Evolutionary conservation across 129 eudicot genomes (phyloP).

Genomic region (Heracleum sosnowskyi): DNA sequence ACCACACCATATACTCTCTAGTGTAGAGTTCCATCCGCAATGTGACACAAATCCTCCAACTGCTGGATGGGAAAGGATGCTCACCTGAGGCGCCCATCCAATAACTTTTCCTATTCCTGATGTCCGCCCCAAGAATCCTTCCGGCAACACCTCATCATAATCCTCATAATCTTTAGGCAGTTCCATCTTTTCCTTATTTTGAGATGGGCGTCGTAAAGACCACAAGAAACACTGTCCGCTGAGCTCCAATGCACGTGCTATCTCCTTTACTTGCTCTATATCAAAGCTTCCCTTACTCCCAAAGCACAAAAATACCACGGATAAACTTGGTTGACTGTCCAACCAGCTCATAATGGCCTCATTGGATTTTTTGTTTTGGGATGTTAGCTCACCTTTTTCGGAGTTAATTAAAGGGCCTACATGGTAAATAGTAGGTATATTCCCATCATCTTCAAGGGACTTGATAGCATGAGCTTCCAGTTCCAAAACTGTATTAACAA

Average conservation of each 20-base stretch:
- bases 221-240: too few relatives aligned
- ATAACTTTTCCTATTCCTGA: too few relatives aligned
- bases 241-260: too few relatives aligned
- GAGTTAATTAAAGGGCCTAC: background rate
- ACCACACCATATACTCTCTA: conserved; percentile 10
- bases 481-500: background rate
- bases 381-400: background rate
- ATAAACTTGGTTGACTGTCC: conserved; percentile 28
- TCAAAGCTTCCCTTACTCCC: conserved; percentile 27
- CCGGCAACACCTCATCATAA: too few relatives aligned
- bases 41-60: too few relatives aligned
- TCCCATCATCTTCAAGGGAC: background rate
- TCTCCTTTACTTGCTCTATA: conserved; percentile 22
- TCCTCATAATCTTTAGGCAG: too few relatives aligned
- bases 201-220: too few relatives aligned
- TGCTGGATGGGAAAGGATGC: too few relatives aligned
- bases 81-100: too few relatives aligned
- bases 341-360: conserved; percentile 22
- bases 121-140: too few relatives aligned
- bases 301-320: conserved; percentile 39
- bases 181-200: too few relatives aligned
- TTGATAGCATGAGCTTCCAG: conserved; percentile 2
- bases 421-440: background rate
- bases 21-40: conserved; percentile 7
- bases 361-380: background rate